Evolutionary conservation across 331 rosid species (phyloP).

Genomic region (Pyrus hybrid): DNA sequence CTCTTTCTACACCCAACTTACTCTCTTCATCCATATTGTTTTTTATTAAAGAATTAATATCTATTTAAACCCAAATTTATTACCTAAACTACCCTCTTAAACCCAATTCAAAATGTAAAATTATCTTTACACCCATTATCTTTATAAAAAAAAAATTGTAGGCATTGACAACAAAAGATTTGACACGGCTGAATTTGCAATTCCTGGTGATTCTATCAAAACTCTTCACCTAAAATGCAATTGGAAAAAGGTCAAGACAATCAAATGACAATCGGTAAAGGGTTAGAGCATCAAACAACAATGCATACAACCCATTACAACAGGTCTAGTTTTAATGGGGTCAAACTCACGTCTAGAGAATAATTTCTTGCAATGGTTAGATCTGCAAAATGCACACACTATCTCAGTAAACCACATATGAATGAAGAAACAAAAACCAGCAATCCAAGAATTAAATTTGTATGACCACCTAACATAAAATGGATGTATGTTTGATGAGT

Average conservation of each 20-base stretch:
- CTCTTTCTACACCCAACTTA: no score
- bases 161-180: constrained; percentile 46
- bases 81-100: no score
- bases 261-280: constrained; percentile 8
- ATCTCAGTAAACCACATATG: constrained; percentile 20
- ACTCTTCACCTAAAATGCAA: constrained; percentile 46
- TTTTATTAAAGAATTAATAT: no score
- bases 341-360: constrained; percentile 63
- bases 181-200: constrained; percentile 32
- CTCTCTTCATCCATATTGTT: no score
- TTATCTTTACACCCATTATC: no score
- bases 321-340: constrained; percentile 12
- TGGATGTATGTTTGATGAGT: neutral
- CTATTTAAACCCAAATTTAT: no score
- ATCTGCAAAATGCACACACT: constrained; percentile 49
- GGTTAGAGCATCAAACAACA: constrained; percentile 12
- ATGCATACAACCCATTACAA: neutral
- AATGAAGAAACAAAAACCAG: neutral
- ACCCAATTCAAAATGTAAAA: no score
- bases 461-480: neutral
- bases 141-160: constrained; percentile 37
- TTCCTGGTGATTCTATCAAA: constrained; percentile 39
- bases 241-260: constrained; percentile 4
- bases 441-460: neutral
- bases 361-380: constrained; percentile 58